Percentiles rank a stretch among this genome's conserved stretches.
Conservation (phyloP, 768 basidiomycete species). For the Lactarius hengduanensis region DNA sequence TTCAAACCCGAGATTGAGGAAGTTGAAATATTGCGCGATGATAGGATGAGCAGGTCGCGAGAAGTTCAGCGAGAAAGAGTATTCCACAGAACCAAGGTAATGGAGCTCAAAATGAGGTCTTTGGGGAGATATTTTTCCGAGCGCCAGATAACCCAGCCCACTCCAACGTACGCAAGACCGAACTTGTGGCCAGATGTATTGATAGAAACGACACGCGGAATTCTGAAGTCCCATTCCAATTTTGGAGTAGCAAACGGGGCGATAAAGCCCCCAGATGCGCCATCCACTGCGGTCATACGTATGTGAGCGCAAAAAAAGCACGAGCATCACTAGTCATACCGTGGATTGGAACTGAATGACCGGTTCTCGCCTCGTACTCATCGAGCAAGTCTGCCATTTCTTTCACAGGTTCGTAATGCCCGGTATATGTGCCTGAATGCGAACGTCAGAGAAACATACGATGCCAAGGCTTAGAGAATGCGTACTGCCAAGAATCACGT, state of each 20-base stretch:
- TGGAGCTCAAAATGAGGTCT: slow-evolving; percentile 67
- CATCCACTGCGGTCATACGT: slow-evolving; percentile 44
- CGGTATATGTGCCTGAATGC: slow-evolving; percentile 45
- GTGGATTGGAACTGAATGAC: slow-evolving; percentile 47
- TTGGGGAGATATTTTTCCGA: slow-evolving; percentile 57
- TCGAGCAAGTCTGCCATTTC: slow-evolving; percentile 76
- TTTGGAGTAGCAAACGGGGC: slow-evolving; percentile 60
- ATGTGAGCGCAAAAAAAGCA: slow-evolving; percentile 18
- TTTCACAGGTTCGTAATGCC: slow-evolving; percentile 76
- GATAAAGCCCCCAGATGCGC: slow-evolving; percentile 59
- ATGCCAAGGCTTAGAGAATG: neutral
- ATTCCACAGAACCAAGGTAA: slow-evolving; percentile 60
- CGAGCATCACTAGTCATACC: slow-evolving; percentile 19
- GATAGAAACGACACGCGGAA: slow-evolving; percentile 59
- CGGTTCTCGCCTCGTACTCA: slow-evolving; percentile 50
- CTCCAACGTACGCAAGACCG: slow-evolving; percentile 53
- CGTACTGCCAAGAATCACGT: slow-evolving; percentile 55
- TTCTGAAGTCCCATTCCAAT: slow-evolving; percentile 57
- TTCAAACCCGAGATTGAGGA: slow-evolving; percentile 58
- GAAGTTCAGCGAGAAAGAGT: slow-evolving; percentile 68
- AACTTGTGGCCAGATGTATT: slow-evolving; percentile 63
- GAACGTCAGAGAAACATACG: slow-evolving; percentile 4
- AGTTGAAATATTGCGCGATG: slow-evolving; percentile 62
- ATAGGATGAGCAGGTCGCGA: slow-evolving; percentile 61
- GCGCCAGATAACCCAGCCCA: slow-evolving; percentile 69